phyloP scores from a whole-genome alignment of 1,284 basidiomycete genomes.

The Vanrija pseudolonga region DNA sequence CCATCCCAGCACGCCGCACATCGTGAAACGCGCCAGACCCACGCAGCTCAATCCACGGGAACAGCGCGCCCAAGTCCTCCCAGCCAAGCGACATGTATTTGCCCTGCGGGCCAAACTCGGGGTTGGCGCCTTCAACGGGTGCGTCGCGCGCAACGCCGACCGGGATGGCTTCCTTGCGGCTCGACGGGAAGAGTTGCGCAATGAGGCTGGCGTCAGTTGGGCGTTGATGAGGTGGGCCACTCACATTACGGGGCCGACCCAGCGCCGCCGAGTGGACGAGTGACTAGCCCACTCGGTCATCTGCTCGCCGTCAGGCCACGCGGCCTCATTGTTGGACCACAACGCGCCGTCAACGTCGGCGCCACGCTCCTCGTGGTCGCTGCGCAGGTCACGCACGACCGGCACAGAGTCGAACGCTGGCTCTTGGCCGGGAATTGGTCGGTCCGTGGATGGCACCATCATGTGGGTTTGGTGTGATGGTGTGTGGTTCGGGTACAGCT shows the following conservation, averaged over 20 bases:
- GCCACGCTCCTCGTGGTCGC: conserved; percentile 21
- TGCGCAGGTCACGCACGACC: conserved; percentile 2
- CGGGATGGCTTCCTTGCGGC: conserved; percentile 21
- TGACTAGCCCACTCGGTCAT: conserved; percentile 36
- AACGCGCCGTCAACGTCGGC: conserved; percentile 24
- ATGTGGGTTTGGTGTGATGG: conserved; percentile 3
- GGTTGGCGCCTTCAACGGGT: conserved; percentile 29
- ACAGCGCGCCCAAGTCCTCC: conserved; percentile 39
- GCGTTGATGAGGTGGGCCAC: conserved; percentile 7
- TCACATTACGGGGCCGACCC: conserved; percentile 48
- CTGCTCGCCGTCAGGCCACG: conserved; percentile 17
- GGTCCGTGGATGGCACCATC: too few relatives aligned
- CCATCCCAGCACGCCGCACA: conserved; percentile 30
- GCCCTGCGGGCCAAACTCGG: conserved; percentile 41
- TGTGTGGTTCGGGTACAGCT: conserved; percentile 44
- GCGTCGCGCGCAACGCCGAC: conserved; percentile 14
- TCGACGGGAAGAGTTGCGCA: conserved; percentile 37
- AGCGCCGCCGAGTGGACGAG: conserved; percentile 21
- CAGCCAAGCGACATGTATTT: conserved; percentile 45
- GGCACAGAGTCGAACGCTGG: neutral
- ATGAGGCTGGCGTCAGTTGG: conserved; percentile 28
- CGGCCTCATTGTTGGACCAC: conserved; percentile 20
- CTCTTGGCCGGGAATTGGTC: too few relatives aligned
- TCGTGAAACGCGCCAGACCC: conserved; percentile 29
- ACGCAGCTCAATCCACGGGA: conserved; percentile 39